Evolutionary conservation across 768 basidiomycete species (phyloP).

Genomic region (Tremella fuciformis): DNA sequence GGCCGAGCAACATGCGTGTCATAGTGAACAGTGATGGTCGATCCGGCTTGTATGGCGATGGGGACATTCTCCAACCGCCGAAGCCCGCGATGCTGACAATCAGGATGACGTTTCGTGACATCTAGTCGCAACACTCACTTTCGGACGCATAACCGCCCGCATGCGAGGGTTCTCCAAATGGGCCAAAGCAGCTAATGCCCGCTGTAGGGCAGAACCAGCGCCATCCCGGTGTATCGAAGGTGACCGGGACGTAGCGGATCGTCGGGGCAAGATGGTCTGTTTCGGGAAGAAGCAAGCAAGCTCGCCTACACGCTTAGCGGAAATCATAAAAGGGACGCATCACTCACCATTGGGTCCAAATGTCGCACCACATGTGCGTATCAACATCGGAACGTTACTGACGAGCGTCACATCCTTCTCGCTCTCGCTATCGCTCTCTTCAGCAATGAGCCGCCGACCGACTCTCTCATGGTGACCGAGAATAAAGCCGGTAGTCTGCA

Average conservation of each 20-base stretch:
- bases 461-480: conserved; percentile 57
- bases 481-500: conserved; percentile 76
- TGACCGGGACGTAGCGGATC: conserved; percentile 35
- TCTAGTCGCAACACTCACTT: conserved; percentile 1
- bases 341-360: conserved; percentile 80
- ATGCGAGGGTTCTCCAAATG: conserved; percentile 33
- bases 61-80: conserved; percentile 22
- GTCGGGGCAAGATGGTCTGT: conserved; percentile 35
- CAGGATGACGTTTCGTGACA: no score
- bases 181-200: conserved; percentile 45
- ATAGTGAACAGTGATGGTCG: conserved; percentile 39
- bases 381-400: conserved; percentile 70
- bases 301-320: conserved; percentile 60
- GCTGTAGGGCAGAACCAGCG: conserved; percentile 29
- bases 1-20: conserved; percentile 24
- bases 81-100: conserved; percentile 14
- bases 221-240: conserved; percentile 30
- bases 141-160: conserved; percentile 14
- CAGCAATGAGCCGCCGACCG: conserved; percentile 52
- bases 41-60: conserved; percentile 34
- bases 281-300: conserved; percentile 75
- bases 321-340: conserved; percentile 14
- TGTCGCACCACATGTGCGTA: conserved; percentile 74
- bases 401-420: conserved; percentile 27
- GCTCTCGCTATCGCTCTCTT: conserved; percentile 48